Evolutionary conservation across 2,329 filamentous ascomycete genomes (phyloP), one percentile per base, ranked within the genome.

Genomic region (Cladophialophora chaetospira): DNA sequence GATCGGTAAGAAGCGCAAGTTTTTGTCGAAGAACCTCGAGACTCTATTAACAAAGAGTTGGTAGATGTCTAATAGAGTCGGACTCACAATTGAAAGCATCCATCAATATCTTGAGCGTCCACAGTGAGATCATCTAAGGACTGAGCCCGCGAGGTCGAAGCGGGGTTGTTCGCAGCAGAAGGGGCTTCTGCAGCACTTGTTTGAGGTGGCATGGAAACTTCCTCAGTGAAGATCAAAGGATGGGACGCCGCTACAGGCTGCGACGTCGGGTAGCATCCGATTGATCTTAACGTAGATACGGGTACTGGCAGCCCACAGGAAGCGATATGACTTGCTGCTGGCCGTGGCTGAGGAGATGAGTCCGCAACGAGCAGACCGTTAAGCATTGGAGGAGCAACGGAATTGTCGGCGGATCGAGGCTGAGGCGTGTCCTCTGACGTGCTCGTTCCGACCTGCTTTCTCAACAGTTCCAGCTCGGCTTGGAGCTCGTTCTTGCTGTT

Each of bases 1-100:
- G 59, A 87, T 79, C 1, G 84, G 83, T 26, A 87, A 72, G 60
- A 85, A 86, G 0, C 79, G 80, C 65, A 87, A 82, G 67, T 86
- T 86, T 50, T 77, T 77, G 9, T 76, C 75, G 70, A 86, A 87
- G 69, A 83, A 88, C 55, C 57, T 59, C 25, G 19, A 21, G 13
- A 23, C 23, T 9, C 21, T 26, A 11, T 13, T 28, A 9, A 45
- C n/a, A 17, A 19, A 8, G 11, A 25, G 29, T 26, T 5, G 26
- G 10, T 11, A 42, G 28, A 47, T n/a, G 10, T n/a, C 43, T 10
- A 36, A 36, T 15, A 4, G 43, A 4, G 19, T 17, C 15, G 13
- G 19, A 50, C 55, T 53, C 33, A 57, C 55, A 84, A 83, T 61
- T 19, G 15, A 19, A 57, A 57, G 42, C 55, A 57, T 42, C 40